Evolutionary conservation across 1,139 yeast genomes (phyloP).

Genomic region (Spathaspora sp.): DNA sequence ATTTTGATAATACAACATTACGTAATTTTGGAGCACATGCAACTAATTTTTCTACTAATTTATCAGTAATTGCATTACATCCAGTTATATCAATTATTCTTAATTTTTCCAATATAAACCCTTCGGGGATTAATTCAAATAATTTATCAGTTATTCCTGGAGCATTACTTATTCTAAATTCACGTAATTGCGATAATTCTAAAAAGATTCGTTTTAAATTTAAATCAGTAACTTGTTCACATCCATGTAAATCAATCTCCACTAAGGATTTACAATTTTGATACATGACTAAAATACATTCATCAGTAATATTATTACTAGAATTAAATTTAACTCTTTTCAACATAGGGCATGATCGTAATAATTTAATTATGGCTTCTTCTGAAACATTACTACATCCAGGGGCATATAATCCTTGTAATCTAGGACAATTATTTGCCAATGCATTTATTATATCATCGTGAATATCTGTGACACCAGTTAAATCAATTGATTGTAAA

Average conservation of each 20-base stretch:
- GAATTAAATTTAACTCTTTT: slow-evolving; percentile 83
- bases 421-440: slow-evolving; percentile 67
- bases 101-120: slow-evolving; percentile 47
- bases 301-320: slow-evolving; percentile 66
- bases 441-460: slow-evolving; percentile 73
- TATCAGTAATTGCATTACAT: slow-evolving; percentile 80
- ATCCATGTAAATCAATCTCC: slow-evolving; percentile 86
- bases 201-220: slow-evolving; percentile 62
- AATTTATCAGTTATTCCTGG: slow-evolving; percentile 67
- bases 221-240: slow-evolving; percentile 69
- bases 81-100: slow-evolving; percentile 85
- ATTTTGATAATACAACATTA: slow-evolving; percentile 86
- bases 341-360: slow-evolving; percentile 66
- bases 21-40: slow-evolving; percentile 79
- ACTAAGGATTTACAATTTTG: slow-evolving; percentile 74
- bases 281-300: slow-evolving; percentile 62
- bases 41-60: slow-evolving; percentile 71
- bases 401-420: slow-evolving; percentile 91
- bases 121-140: slow-evolving; percentile 47
- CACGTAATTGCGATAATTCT: slow-evolving; percentile 70
- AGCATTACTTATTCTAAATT: slow-evolving; percentile 78
- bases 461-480: slow-evolving; percentile 69
- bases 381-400: slow-evolving; percentile 74
- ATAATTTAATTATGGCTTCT: slow-evolving; percentile 58
- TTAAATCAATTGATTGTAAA: slow-evolving; percentile 83